Conservation (phyloP, 441 rosid species). For the Eugenia klotzschiana region DNA sequence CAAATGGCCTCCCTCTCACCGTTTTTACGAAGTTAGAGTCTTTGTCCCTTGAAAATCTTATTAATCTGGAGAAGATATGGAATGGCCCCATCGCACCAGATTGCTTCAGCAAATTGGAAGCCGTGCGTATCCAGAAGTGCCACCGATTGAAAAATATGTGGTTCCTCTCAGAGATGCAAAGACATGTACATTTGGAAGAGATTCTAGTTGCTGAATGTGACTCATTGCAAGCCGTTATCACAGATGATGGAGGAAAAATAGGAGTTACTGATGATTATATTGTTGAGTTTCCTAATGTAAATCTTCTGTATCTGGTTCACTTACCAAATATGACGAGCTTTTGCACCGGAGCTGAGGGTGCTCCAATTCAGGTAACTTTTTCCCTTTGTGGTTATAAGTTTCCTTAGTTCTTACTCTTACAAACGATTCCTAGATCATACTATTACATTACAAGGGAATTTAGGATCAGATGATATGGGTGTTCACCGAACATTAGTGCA, state of each 20-base stretch:
- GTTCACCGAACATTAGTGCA: too few relatives aligned
- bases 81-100: fast-evolving
- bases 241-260: too few relatives aligned
- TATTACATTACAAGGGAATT: too few relatives aligned
- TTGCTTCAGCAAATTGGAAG: background rate
- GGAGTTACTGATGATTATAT: fast-evolving
- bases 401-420: too few relatives aligned
- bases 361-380: background rate
- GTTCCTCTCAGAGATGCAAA: background rate
- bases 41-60: background rate
- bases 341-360: background rate
- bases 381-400: background rate
- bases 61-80: background rate
- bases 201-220: fast-evolving
- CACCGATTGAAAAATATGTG: fast-evolving
- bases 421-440: too few relatives aligned
- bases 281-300: background rate
- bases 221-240: background rate
- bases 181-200: background rate
- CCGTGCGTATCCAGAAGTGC: fast-evolving
- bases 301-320: fast-evolving
- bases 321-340: too few relatives aligned
- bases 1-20: background rate
- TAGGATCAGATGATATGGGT: too few relatives aligned
- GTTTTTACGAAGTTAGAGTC: background rate